Evolutionary conservation across 495 filamentous ascomycete species (phyloP).

Genomic region (Aspergillus diversus): DNA sequence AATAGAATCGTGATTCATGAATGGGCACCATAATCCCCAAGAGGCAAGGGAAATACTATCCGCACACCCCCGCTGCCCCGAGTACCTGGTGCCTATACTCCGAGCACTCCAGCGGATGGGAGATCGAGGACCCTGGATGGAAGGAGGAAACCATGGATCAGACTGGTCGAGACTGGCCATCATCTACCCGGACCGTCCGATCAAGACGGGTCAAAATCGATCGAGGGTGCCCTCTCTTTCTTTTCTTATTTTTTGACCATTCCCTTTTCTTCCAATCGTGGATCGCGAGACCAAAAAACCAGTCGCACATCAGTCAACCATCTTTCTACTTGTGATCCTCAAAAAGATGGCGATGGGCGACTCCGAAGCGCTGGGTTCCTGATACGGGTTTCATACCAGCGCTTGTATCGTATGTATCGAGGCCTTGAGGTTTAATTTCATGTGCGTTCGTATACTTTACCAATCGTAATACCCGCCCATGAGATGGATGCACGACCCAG

Average conservation of each 20-base stretch:
- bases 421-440: neutral
- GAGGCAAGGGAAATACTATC: neutral
- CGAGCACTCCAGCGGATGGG: neutral
- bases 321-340: neutral
- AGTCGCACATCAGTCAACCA: too few species aligned
- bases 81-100: conserved; percentile 15
- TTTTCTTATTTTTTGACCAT: neutral
- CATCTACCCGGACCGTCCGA: neutral
- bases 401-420: conserved; percentile 6
- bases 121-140: conserved; percentile 8
- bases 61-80: neutral
- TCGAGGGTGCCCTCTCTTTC: neutral
- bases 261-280: neutral
- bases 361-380: conserved; percentile 23
- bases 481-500: too few species aligned
- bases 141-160: conserved; percentile 6
- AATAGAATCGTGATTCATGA: conserved; percentile 9
- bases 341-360: neutral
- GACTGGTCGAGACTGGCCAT: conserved; percentile 5
- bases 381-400: conserved; percentile 21
- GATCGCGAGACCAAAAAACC: neutral
- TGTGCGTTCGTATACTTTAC: conserved; percentile 5
- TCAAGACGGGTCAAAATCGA: neutral
- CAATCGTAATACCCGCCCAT: neutral
- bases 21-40: conserved; percentile 1